Base-by-base conservation (phyloP, 352 stramenopile species). In the Pythium biforme region DNA sequence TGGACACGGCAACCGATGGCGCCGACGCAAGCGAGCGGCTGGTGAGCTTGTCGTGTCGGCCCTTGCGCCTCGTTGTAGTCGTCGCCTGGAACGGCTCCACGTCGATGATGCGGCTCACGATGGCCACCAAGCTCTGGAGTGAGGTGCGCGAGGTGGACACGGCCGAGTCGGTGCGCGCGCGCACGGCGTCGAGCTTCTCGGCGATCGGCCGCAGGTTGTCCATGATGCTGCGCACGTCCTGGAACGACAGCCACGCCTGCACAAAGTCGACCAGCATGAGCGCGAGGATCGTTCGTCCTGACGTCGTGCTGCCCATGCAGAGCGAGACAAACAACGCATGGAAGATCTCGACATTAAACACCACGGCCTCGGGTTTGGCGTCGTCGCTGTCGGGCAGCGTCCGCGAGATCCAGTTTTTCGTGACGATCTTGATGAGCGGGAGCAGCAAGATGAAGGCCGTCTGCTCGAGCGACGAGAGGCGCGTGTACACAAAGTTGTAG, bases 371-470 rank as follows among this genome's bases (percentile, higher is more conserved):
- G 11, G 73, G 69, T 17, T 70, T 83, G 15, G 51, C 50, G 31
- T 76, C 72, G 45, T 77, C 66, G 4, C 20, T 52, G 31, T 63
- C 62, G 5, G 6, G 14, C 15, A 72, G 53, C 50, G 58, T 20
- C 27, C 54, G 40, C 50, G 68, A 71, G 31, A 85, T 74, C 54
- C 69, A 66, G 57, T 80, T 77, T 50, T 81, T 80, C 27, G 60
- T 59, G 0, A 54, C 33, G 27, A 86, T 61, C 51, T 83, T 86
- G 22, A 83, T 64, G 27, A 80, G 43, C 14, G 70, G 73, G 14
- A 86, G 64, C 9, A 86, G 3, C 23, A 76, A n/a, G 7, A 64
- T 23, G 31, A 55, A 49, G 1, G 39, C 33, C 9, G 52, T 73
- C 40, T 76, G 65, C 26, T 58, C 6, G 2, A 31, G 31, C 1